Evolutionary conservation across 805 yeast species (phyloP).

Genomic region (Yarrowia sp.): DNA sequence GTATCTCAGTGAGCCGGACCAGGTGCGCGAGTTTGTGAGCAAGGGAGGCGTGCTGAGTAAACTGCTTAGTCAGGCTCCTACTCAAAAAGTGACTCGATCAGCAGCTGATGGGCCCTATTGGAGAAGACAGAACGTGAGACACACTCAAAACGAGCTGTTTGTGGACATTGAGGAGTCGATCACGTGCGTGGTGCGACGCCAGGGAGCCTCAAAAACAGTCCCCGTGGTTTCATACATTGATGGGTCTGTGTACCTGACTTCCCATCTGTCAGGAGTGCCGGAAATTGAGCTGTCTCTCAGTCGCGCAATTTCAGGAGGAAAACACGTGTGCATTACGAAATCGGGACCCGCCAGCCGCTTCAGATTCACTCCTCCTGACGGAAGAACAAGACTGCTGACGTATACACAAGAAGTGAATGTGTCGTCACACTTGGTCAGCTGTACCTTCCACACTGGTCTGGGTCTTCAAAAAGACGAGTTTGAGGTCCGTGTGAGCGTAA

Average conservation of each 20-base stretch:
- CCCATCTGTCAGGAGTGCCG: conserved; percentile 81
- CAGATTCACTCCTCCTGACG: conserved; percentile 89
- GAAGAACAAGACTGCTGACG: conserved; percentile 64
- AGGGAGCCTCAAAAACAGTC: conserved; percentile 23
- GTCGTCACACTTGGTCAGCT: conserved; percentile 59
- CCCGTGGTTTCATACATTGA: conserved; percentile 53
- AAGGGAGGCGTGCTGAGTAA: conserved; percentile 62
- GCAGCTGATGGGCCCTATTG: conserved; percentile 62
- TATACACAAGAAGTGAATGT: conserved; percentile 59
- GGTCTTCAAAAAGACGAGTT: conserved; percentile 65
- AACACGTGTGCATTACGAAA: conserved; percentile 65
- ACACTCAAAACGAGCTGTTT: conserved; percentile 82
- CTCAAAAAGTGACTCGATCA: conserved; percentile 41
- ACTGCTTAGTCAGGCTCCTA: conserved; percentile 54
- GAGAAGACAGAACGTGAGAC: conserved; percentile 74
- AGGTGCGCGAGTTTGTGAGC: conserved; percentile 73
- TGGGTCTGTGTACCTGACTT: conserved; percentile 69
- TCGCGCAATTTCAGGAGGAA: conserved; percentile 43
- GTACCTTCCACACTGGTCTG: conserved; percentile 61
- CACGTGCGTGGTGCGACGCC: neutral
- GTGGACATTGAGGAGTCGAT: conserved; percentile 74
- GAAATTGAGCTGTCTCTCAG: conserved; percentile 65
- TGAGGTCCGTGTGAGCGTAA: conserved; percentile 62
- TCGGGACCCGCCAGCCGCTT: conserved; percentile 2
- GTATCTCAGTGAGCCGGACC: conserved; percentile 71